These are phyloP conservation scores for Pistacia integerrima DNA, from an alignment of 345 rosid genomes.

Conservation along the genomic window DNA sequence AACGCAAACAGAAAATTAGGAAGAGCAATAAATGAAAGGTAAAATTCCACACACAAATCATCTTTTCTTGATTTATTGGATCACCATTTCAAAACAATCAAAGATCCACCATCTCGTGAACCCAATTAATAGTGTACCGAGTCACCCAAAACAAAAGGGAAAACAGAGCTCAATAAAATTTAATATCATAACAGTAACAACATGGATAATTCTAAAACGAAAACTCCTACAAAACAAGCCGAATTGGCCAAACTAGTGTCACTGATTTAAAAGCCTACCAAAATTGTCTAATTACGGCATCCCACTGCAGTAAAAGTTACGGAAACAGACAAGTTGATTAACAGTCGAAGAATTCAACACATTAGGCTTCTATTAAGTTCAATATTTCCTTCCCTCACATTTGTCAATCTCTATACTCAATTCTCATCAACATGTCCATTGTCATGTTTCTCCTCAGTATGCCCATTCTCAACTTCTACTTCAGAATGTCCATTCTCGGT, in stretches of 20 bases:
- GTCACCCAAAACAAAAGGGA: not conserved
- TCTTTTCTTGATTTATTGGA: conserved; percentile 12
- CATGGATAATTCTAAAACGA: not conserved
- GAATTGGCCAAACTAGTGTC: conserved; percentile 19
- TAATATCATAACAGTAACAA: not conserved
- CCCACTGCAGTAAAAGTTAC: conserved; percentile 12
- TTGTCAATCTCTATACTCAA: conserved; percentile 24
- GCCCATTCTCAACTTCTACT: conserved; percentile 30
- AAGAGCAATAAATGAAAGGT: not conserved
- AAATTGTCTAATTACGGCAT: conserved; percentile 41
- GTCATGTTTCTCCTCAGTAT: conserved; percentile 29
- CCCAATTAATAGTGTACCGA: not conserved
- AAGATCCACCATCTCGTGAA: not conserved
- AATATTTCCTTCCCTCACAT: conserved; percentile 11
- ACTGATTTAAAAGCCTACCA: conserved; percentile 36
- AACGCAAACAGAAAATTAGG: not conserved
- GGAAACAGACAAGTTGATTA: conserved; percentile 22
- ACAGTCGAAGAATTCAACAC: conserved; percentile 21
- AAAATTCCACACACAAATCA: not conserved
- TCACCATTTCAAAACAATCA: conserved; percentile 24
- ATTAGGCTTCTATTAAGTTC: conserved; percentile 21
- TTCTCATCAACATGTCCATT: conserved; percentile 29
- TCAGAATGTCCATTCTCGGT: conserved; percentile 31
- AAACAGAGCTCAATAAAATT: not conserved
- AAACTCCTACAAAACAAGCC: conserved; percentile 23